A percentile compares a stretch with the other conserved stretches of the same genome.
phyloP scores from a whole-genome alignment of 2,329 filamentous ascomycete genomes.

The Pseudogymnoascus sp. region DNA sequence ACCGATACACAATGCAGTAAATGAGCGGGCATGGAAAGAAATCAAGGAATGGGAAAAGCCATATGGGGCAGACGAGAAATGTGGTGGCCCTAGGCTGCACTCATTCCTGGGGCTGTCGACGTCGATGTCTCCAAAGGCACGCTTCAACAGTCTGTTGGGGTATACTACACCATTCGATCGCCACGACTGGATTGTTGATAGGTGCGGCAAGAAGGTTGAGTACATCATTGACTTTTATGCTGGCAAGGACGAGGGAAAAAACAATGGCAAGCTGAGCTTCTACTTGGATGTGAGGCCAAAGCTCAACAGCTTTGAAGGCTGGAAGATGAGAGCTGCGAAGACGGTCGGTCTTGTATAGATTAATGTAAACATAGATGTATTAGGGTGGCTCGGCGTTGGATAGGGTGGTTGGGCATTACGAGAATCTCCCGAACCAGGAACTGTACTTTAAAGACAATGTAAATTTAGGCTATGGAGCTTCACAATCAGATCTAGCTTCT shows the following conservation, averaged over 20 bases:
- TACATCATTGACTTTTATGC: slow-evolving; percentile 99
- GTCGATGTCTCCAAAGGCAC: slow-evolving; percentile 71
- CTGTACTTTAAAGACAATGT: slow-evolving; percentile 1
- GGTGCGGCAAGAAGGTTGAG: slow-evolving; percentile 77
- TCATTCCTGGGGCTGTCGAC: slow-evolving; percentile 70
- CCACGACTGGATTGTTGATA: slow-evolving; percentile 94
- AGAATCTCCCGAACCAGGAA: slow-evolving; percentile 5
- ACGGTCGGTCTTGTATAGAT: slow-evolving; percentile 42
- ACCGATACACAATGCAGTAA: slow-evolving; percentile 96
- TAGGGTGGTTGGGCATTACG: background rate
- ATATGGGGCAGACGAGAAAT: slow-evolving; percentile 51
- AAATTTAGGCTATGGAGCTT: slow-evolving; percentile 8
- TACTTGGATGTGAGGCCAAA: slow-evolving; percentile 63
- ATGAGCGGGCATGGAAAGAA: slow-evolving; percentile 90
- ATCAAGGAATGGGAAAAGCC: slow-evolving; percentile 83
- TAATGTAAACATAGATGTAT: slow-evolving; percentile 1
- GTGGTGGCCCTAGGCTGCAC: slow-evolving; percentile 72
- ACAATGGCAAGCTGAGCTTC: slow-evolving; percentile 48
- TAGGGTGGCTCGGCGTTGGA: background rate
- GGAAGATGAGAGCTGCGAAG: slow-evolving; percentile 55
- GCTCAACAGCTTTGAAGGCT: slow-evolving; percentile 59
- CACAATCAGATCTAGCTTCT: slow-evolving; percentile 5
- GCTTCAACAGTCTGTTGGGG: slow-evolving; percentile 76
- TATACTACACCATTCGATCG: slow-evolving; percentile 89
- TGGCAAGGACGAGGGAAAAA: slow-evolving; percentile 43